Evolutionary conservation across 2,329 filamentous ascomycete species (phyloP).

Genomic region (Talaromyces amestolkiae): DNA sequence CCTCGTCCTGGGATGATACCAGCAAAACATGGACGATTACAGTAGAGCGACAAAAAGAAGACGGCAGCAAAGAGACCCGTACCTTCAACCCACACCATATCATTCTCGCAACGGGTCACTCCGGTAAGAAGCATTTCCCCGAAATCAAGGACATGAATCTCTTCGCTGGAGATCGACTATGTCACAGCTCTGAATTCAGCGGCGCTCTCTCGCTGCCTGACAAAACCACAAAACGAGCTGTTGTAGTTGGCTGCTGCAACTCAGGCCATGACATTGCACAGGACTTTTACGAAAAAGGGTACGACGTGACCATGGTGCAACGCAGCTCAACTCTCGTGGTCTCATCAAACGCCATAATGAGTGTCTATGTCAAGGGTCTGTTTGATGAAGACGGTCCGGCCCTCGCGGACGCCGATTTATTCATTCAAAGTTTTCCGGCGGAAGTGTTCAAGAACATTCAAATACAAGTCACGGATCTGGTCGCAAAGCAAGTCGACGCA

Average conservation of each 20-base stretch:
- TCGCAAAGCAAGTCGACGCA: conserved; percentile 35
- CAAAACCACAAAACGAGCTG: conserved; percentile 54
- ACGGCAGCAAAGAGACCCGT: conserved; percentile 47
- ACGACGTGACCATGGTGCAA: conserved; percentile 68
- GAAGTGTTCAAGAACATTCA: conserved; percentile 62
- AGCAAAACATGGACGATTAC: conserved; percentile 56
- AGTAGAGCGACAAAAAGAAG: conserved; percentile 44
- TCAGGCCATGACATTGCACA: conserved; percentile 68
- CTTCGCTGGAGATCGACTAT: conserved; percentile 59
- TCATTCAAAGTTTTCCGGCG: conserved; percentile 57
- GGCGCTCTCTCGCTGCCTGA: conserved; percentile 45
- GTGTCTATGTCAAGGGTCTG: conserved; percentile 54
- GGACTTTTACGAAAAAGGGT: conserved; percentile 65
- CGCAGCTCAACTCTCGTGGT: conserved; percentile 65
- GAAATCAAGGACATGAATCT: conserved; percentile 48
- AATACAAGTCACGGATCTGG: conserved; percentile 41
- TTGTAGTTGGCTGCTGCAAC: conserved; percentile 68
- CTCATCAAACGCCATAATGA: conserved; percentile 53
- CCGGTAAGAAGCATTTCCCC: conserved; percentile 60
- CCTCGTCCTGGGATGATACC: conserved; percentile 52
- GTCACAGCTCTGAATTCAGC: conserved; percentile 61
- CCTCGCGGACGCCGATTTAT: conserved; percentile 64
- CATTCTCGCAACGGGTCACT: conserved; percentile 66
- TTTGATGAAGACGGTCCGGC: conserved; percentile 54
- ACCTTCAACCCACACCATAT: conserved; percentile 62